Evolutionary conservation across 805 yeast species (phyloP), one percentile per base, ranked within the genome.

Genomic region (Candida broadrunensis): DNA sequence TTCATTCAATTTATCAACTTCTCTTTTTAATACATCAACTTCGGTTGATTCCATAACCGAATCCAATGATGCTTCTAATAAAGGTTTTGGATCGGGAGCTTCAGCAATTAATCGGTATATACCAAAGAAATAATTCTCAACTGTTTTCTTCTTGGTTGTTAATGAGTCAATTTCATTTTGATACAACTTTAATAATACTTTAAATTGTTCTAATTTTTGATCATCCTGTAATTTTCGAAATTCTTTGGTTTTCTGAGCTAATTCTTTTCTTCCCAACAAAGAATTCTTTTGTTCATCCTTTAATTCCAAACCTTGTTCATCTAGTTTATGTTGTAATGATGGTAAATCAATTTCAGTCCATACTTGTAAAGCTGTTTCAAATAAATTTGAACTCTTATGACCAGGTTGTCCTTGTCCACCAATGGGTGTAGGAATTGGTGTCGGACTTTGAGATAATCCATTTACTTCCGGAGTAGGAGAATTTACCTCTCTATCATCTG

Each of bases 51-150:
- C 74, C 3, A 73, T 60, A 6, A 84, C 78, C 4, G 87, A 77
- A 37, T 82, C 87, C 20, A 85, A 56, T 1, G 90, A 78, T 29
- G 80, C 74, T 50, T 85, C 85, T 43, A 91, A 65, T 32, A 90
- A 61, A 4, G 96, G 95, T 46, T 75, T 78, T 1, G 98, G 98
- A 64, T 91, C 97, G 0, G 97, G 97, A 0, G 95, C 90, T 58
- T 90, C 96, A 4, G 89, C 87, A 4, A 91, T 65, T 13, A 80
- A 70, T 41, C 87, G 70, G 65, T 91, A 91, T 17, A 87, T 70
- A 15, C 81, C 80, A 57, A 89, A 78, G 54, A 93, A 84, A 23
- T 81, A 73, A 29, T 74, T 69, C 54, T 93, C 98, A 1, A 86
- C 79, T 34, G 61, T 69, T 55, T 90, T 88, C 40, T 87, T 81